A percentile compares a stretch with the other conserved stretches of the same genome.
phyloP scores from a whole-genome alignment of 805 yeast genomes.

The Scheffersomyces coipomensis region DNA sequence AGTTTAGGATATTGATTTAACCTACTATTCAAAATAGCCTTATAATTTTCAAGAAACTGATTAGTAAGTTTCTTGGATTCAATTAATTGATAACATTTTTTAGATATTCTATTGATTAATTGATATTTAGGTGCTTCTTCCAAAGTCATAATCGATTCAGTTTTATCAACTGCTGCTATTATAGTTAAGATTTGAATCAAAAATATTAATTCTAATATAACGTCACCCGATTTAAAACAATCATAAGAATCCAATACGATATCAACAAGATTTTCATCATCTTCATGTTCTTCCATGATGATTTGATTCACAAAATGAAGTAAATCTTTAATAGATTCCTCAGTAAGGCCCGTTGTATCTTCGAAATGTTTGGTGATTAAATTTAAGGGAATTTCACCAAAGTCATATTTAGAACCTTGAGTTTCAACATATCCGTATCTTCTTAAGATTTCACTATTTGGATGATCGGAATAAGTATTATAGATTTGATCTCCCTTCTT shows the following conservation, averaged over 20 bases:
- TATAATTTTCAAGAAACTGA: slow-evolving; percentile 25
- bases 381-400: slow-evolving; percentile 66
- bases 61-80: slow-evolving; percentile 51
- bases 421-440: slow-evolving; percentile 89
- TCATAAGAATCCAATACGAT: slow-evolving; percentile 58
- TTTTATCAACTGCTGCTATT: slow-evolving; percentile 21
- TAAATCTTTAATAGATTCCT: slow-evolving; percentile 25
- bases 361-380: slow-evolving; percentile 39
- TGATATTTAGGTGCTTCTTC: slow-evolving; percentile 19
- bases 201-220: slow-evolving; percentile 56
- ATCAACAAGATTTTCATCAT: slow-evolving; percentile 41
- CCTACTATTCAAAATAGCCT: slow-evolving; percentile 31
- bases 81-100: slow-evolving; percentile 61
- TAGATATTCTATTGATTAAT: slow-evolving; percentile 48
- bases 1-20: slow-evolving; percentile 48
- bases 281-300: slow-evolving; percentile 32
- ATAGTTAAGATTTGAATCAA: slow-evolving; percentile 52
- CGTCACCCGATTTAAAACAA: slow-evolving; percentile 55
- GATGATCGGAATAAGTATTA: slow-evolving; percentile 87
- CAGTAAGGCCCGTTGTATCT: slow-evolving; percentile 18
- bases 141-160: slow-evolving; percentile 15
- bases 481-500: slow-evolving; percentile 69
- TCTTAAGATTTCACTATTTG: slow-evolving; percentile 86
- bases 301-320: slow-evolving; percentile 14
- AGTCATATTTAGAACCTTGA: slow-evolving; percentile 70